A percentile compares a stretch with the other conserved stretches of the same genome.
phyloP scores from a whole-genome alignment of 1,284 basidiomycete species.

The Papiliotrema terrestris region DNA sequence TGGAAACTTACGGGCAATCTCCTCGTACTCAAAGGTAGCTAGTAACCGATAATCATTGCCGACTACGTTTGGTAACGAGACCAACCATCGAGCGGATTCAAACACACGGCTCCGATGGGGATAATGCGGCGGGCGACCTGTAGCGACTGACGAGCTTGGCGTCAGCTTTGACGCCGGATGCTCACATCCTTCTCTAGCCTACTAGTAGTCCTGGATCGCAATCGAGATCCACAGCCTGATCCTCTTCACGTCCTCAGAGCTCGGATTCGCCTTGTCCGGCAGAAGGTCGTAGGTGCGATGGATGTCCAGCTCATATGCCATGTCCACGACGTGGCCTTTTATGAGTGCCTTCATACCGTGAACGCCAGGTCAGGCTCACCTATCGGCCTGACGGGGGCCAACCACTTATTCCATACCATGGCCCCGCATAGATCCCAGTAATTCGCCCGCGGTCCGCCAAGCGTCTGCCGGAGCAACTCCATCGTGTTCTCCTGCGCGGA shows the following conservation, averaged over 20 bases:
- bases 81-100: not conserved
- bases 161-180: not conserved
- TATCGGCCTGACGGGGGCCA: conserved; percentile 3
- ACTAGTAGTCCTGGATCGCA: conserved; percentile 4
- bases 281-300: conserved; percentile 2
- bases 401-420: conserved; percentile 5
- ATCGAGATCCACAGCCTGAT: conserved; percentile 4
- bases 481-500: conserved; percentile 2
- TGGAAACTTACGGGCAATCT: conserved; percentile 4
- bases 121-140: conserved; percentile 4
- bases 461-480: conserved; percentile 2
- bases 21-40: conserved; percentile 3
- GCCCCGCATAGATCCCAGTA: conserved; percentile 7
- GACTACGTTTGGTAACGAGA: not conserved
- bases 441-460: not conserved
- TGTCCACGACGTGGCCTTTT: conserved; percentile 6
- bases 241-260: not conserved
- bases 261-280: not conserved
- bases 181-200: not conserved
- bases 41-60: conserved; percentile 1
- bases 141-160: not conserved
- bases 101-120: not conserved
- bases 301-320: conserved; percentile 7
- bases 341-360: not conserved
- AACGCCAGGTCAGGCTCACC: not conserved